Base-by-base conservation (phyloP, 345 rosid genomes). In the Gossypium rotundifolium region DNA sequence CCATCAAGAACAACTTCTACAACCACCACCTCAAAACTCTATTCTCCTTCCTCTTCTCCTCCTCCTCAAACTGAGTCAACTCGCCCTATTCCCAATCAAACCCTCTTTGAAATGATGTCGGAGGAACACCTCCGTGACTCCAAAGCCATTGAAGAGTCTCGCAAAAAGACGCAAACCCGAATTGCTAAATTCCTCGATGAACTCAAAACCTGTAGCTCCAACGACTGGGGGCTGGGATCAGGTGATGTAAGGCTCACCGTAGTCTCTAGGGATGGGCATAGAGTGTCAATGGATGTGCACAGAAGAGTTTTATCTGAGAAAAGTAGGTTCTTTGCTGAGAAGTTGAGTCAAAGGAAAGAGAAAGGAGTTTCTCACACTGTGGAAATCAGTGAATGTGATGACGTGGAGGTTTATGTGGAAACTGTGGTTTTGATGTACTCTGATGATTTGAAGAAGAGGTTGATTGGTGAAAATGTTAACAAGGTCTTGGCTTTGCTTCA, bases 321-420 rank as follows among this genome's bases (percentile, higher is more conserved):
- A 73, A 94, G 97, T 72, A 84, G 91, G 57, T 92, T 89, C 78
- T 94, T 94, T 65, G 90, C 87, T 51, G 93, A 87, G 79, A 87
- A 86, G 80, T 80, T 92, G 84, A 85, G 61, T 65, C 73, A 59
- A 11, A 73, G 83, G 77, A 83, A 74, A 79, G 87, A 89, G 69
- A 82, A 74, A 81, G 89, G 84, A 73, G 83, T 87, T 38, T 81
- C 86, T 79, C 97, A 91, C 66, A 82, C 89, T 27, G 97, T 94
- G 77, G 97, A 94, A 91, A 92, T 94, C 10, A 89, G 95, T 53
- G 97, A 94, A 77, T 88, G 93, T 74, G 97, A 90, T 80, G 97
- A 94, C 75, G 86, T 94, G 6, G 97, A 92, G 87, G 87, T 88
- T 29, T 94, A 92, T 79, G 88, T 94, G 52, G 97, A 94, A 87